Evolutionary conservation across 495 filamentous ascomycete species (phyloP), one percentile per base, ranked within the genome.

Genomic region (Penicillium bialowiezense): DNA sequence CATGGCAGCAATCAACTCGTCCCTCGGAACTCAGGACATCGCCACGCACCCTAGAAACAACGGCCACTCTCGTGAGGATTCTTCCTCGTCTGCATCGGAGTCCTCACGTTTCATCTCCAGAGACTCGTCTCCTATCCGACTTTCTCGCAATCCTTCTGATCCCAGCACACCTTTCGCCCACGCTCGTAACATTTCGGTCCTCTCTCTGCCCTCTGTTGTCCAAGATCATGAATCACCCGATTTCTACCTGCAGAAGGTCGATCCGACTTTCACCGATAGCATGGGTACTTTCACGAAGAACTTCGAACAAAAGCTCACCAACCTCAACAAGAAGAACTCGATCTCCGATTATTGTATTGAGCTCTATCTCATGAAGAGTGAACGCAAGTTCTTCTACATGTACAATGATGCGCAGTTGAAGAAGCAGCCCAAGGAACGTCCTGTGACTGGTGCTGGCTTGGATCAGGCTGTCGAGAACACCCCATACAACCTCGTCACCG

Each of bases 221-320:
- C 38, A 35, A 7, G 55, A 58, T 10, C 55, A 58, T 17, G 39
- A 52, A 3, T 31, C 38, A 32, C 37, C 51, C 17, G 31, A 47
- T 12, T 80, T 79, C 55, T 70, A 76, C 56, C 73, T 86, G 19
- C 83, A 86, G 51, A 78, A 84, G 50, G 79, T 85, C 14, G 78
- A 84, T 50, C 82, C 82, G 20, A 82, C 79, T 68, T 87, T 87
- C 67, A 85, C 78, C n/a, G 84, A 87, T 59, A 71, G 76, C 5
- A 78, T 72, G 19, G 80, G 80, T 12, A 56, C 75, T 20, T 86
- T 80, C 63, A 78, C 79, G 18, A 62, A 72, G 19, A 67, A 67
- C 32, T 87, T 85, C 48, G 73, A 80, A 39, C 72, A 77, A 52
- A 72, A 82, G 3, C 71, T 78, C 1, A 51, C 62, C 14, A 67